Evolutionary conservation across 2,329 filamentous ascomycete species (phyloP), one percentile per base, ranked within the genome.

Genomic region (Botrytis squamosa): DNA sequence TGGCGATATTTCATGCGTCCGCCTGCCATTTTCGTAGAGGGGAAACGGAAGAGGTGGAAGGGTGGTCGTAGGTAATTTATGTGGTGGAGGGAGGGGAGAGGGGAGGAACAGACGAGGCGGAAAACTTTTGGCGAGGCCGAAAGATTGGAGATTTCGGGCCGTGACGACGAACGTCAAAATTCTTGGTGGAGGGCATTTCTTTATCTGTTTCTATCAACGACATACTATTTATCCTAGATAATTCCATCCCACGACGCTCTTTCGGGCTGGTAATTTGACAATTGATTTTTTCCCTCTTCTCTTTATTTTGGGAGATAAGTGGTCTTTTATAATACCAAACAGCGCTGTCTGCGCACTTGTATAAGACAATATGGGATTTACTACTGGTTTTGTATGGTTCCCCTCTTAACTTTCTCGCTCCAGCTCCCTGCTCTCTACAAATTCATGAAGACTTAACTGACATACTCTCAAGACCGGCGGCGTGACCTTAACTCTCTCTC

Each of bases 1-100:
- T 97, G 93, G 79, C 96, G 92, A 85, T 95, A 97, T 85, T 94
- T 97, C 83, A 93, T 88, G 77, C 90, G 87, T 78, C 93, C 94
- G 80, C 94, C 94, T 77, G 94, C 94, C 95, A 98, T 97, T 77
- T 76, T 84, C 25, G 75, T n/a, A 38, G 29, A n/a, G 9, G 25
- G 22, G 16, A 42, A 64, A 44, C n/a, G 38, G 16, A 25, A 64
- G 25, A 36, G 36, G 36, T 29, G 36, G 64, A 22, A 16, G 36
- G 16, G 49, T 36, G 18, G 52, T 49, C 14, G 20, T 14, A 29
- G 33, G 36, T n/a, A 36, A 16, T 25, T 25, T 25, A 20, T 59
- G 64, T n/a, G 67, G 46, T 42, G 33, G 33, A 65, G 46, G 33
- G 55, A 36, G 46, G 46, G 55, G 20, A 46, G 46, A 49, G 68